Evolutionary conservation across 768 basidiomycete genomes (phyloP), one percentile per base, ranked within the genome.

Genomic region (Agrocybe pediades): DNA sequence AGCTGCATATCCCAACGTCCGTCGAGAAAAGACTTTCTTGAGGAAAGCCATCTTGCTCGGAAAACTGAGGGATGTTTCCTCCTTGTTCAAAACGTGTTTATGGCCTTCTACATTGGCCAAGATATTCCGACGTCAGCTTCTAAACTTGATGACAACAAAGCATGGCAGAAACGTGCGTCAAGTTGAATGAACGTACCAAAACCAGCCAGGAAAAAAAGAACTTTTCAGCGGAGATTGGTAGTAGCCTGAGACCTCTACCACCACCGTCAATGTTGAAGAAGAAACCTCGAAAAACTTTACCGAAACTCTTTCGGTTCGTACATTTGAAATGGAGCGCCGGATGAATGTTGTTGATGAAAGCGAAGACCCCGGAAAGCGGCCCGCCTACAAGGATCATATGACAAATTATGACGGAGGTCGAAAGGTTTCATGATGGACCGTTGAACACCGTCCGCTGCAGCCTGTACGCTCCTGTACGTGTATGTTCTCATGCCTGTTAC

Each of bases 1-100:
- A 0, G 82, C 70, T 39, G 73, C 78, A 62, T 79, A 70, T 6
- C 76, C 80, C 17, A 90, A 69, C 0, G 81, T 78, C 36, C 81
- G 75, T 51, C 82, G 76, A 8, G 83, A 84, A 65, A 88, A 78
- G 5, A 87, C 57, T 36, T 60, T 65, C 39, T 69, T 67, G 42
- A 77, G 50, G 49, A 78, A 39, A 49, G 69, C 15, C 73, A 74
- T 76, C 23, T 36, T 41, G 48, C 29, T 44, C 19, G 21, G 11
- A 25, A 36, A 13, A 11, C n/a, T 36, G 33, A 36, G 33, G 33
- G 33, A n/a, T 36, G 33, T 36, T n/a, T 13, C 33, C 33, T 36
- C 33, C 11, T 15, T 15, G 33, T 36, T 36, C n/a, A 36, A 36
- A 36, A 36, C 33, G 33, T 36, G 33, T 36, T 36, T 36, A 15